Percentiles rank a stretch among this genome's conserved stretches.
Evolutionary conservation across 495 filamentous ascomycete species (phyloP).

Genomic region (Aspergillus haitiensis): DNA sequence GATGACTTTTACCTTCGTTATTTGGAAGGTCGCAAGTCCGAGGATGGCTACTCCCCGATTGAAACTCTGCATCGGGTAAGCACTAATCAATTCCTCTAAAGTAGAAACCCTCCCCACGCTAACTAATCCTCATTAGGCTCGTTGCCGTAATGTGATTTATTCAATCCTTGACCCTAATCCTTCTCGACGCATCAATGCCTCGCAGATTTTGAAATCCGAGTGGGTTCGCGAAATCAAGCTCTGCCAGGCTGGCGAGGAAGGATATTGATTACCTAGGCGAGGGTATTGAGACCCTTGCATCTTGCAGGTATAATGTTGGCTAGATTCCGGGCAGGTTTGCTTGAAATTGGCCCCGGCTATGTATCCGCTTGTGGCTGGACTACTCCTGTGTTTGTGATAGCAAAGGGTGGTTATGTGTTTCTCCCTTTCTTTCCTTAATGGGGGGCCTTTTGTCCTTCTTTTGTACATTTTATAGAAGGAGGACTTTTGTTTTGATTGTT

Average conservation of each 20-base stretch:
- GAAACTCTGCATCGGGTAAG: conserved; percentile 93
- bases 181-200: conserved; percentile 86
- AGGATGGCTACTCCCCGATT: conserved; percentile 94
- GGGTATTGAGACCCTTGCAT: conserved; percentile 13
- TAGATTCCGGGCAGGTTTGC: conserved; percentile 16
- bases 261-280: conserved; percentile 52
- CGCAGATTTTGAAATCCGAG: conserved; percentile 95
- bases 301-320: conserved; percentile 4
- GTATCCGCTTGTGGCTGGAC: conserved; percentile 14
- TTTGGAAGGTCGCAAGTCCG: conserved; percentile 84
- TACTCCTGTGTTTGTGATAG: conserved; percentile 24
- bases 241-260: conserved; percentile 94
- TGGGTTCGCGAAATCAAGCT: conserved; percentile 97
- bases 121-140: conserved; percentile 62
- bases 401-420: conserved; percentile 35
- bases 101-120: conserved; percentile 30
- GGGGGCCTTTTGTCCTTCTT: conserved; percentile 25
- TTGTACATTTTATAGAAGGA: conserved; percentile 34
- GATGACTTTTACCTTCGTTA: conserved; percentile 97
- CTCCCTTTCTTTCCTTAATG: conserved; percentile 30
- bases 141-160: conserved; percentile 98
- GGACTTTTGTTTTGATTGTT: conserved; percentile 26
- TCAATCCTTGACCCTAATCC: conserved; percentile 96
- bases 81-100: conserved; percentile 21
- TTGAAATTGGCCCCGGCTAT: conserved; percentile 17